Conservation (phyloP, 148 eudicot species). For the Limonium bicolor region DNA sequence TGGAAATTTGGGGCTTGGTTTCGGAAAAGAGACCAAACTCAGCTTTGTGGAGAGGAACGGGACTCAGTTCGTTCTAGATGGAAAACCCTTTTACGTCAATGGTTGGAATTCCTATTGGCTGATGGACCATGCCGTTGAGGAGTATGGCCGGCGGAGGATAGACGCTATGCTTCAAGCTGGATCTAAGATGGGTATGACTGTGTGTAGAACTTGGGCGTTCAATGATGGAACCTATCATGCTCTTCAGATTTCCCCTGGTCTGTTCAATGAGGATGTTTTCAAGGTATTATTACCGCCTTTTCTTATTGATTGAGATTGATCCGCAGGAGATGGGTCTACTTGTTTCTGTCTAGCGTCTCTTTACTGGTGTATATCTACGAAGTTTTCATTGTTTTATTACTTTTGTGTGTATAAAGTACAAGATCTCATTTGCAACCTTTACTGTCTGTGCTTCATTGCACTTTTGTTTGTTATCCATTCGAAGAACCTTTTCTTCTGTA, state of each 20-base stretch:
- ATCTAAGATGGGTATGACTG: slow-evolving; percentile 86
- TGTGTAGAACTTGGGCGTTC: slow-evolving; percentile 93
- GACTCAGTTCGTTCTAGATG: slow-evolving; percentile 67
- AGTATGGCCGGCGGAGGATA: slow-evolving; percentile 27
- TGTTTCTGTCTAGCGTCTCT: not conserved
- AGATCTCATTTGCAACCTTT: too few relatives aligned
- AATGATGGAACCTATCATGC: slow-evolving; percentile 89
- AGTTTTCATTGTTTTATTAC: too few relatives aligned
- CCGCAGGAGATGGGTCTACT: not conserved
- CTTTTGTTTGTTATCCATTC: too few relatives aligned
- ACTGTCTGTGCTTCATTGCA: too few relatives aligned
- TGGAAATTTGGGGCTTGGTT: slow-evolving; percentile 41
- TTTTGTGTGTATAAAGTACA: too few relatives aligned
- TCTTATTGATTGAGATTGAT: too few relatives aligned
- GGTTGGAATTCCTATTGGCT: slow-evolving; percentile 99
- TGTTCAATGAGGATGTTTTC: slow-evolving; percentile 58
- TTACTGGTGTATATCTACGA: too few relatives aligned
- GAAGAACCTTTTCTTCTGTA: too few relatives aligned
- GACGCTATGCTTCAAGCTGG: slow-evolving; percentile 49
- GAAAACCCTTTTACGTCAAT: slow-evolving; percentile 54
- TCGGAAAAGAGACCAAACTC: slow-evolving; percentile 13
- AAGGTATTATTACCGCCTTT: slow-evolving; percentile 36
- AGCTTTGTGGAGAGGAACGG: slow-evolving; percentile 82
- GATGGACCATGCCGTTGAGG: slow-evolving; percentile 82
- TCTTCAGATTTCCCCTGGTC: slow-evolving; percentile 80